Conservation (phyloP, 1,284 basidiomycete species). For the Rugiboletus extremiorientalis region DNA sequence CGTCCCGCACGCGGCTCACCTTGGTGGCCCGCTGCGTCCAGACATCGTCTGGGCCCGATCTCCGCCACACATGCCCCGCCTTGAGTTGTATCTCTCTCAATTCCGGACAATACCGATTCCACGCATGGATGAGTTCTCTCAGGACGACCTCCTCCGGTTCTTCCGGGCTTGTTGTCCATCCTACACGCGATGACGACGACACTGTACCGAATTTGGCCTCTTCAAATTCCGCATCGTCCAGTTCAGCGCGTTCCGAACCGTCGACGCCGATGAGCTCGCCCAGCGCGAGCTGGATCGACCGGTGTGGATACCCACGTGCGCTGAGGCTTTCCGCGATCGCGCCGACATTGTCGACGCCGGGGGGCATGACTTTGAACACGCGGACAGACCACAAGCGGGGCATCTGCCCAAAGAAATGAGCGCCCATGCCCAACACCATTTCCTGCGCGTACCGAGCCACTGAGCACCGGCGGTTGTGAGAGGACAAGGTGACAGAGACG, state of each 20-base stretch:
- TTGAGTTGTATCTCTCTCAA: slow-evolving; percentile 29
- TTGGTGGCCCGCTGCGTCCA: slow-evolving; percentile 19
- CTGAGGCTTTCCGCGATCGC: slow-evolving; percentile 5
- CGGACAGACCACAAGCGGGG: slow-evolving; percentile 25
- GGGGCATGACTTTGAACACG: slow-evolving; percentile 27
- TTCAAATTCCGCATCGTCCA: slow-evolving; percentile 25
- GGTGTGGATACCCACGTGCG: slow-evolving; percentile 15
- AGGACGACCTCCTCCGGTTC: slow-evolving; percentile 15
- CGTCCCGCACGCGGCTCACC: slow-evolving; percentile 11
- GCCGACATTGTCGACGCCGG: slow-evolving; percentile 6
- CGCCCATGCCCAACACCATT: slow-evolving; percentile 31
- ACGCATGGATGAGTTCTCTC: slow-evolving; percentile 29
- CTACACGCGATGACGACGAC: not conserved
- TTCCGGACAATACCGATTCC: slow-evolving; percentile 31
- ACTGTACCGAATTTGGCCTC: slow-evolving; percentile 9
- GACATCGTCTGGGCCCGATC: slow-evolving; percentile 17
- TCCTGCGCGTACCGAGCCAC: slow-evolving; percentile 14
- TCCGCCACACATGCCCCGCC: slow-evolving; percentile 32
- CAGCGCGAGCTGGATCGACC: slow-evolving; percentile 9
- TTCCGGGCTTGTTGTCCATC: not conserved
- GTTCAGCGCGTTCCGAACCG: slow-evolving; percentile 12
- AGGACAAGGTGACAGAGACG: not conserved
- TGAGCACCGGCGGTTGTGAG: not conserved
- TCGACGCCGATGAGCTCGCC: slow-evolving; percentile 15
- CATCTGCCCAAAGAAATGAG: slow-evolving; percentile 33